Base-by-base conservation (phyloP, 352 stramenopile species). In the Lagenidium giganteum region DNA sequence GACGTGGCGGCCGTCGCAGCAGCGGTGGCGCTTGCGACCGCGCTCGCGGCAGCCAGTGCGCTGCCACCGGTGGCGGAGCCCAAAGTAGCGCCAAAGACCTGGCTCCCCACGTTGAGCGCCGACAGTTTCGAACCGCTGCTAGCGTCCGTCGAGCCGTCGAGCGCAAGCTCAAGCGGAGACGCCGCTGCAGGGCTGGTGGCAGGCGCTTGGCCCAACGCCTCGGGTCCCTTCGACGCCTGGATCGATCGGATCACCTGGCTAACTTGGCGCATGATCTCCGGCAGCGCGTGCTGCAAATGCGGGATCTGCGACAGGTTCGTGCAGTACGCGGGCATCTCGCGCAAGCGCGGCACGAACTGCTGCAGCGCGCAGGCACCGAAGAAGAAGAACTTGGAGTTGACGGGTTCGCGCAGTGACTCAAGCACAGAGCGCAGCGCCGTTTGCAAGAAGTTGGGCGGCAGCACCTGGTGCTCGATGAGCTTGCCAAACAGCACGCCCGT, bases 221-320 rank as follows among this genome's bases (percentile, higher is more conserved):
- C n/a, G n/a, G n/a, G n/a, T n/a, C n/a, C n/a, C n/a, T n/a, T n/a
- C n/a, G n/a, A n/a, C n/a, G n/a, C n/a, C n/a, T n/a, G n/a, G n/a
- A 86, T 61, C 29, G 66, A 71, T 5, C 76, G 70, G 11, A 65
- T 86, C 17, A 87, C 71, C 46, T 84, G 71, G 43, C 83, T 80
- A 33, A 88, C 76, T 54, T 88, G 76, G 5, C 76, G 72, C 76
- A 89, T 87, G 43, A 89, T 89, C 42, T 95, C 72, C 3, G 83
- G 83, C 42, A 98, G 86, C 11, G 84, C 74, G 40, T 97, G 85
- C 38, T 95, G 83, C 35, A 99, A 62, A 59, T 98, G 93, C 25
- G 91, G 88, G 51, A 98, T 98, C 54, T 98, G 89, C 33, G 97
- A 93, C 57, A 99, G 86, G 49, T 98, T 96, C n/a, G 82, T 95